Percentiles rank a stretch among this genome's conserved stretches.
Conservation (phyloP, 1,284 basidiomycete genomes). For the Farysia itapuensis region DNA sequence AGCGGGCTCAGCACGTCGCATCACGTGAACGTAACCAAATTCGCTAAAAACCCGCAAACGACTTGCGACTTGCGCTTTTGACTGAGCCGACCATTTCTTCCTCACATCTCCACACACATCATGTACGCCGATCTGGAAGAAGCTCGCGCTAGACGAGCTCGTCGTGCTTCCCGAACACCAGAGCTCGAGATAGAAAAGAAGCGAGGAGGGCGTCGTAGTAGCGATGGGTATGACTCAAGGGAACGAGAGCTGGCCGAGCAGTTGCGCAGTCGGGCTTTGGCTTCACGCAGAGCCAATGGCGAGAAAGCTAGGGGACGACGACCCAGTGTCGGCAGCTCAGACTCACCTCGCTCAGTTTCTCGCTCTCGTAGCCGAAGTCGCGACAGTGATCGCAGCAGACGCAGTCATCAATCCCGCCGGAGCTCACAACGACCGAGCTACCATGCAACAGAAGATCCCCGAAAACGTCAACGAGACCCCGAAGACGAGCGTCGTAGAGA, state of each 20-base stretch:
- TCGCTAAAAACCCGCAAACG: too few relatives aligned
- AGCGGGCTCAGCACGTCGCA: too few relatives aligned
- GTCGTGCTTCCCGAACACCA: conserved; percentile 12
- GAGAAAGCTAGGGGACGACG: conserved; percentile 7
- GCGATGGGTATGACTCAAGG: conserved; percentile 17
- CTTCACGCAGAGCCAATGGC: conserved; percentile 18
- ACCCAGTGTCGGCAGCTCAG: neutral
- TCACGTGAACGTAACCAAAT: too few relatives aligned
- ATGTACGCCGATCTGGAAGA: conserved; percentile 57
- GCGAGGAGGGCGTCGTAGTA: conserved; percentile 2
- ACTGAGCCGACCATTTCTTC: too few relatives aligned
- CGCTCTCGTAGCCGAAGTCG: conserved; percentile 17
- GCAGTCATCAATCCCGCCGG: conserved; percentile 15
- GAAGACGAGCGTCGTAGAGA: conserved; percentile 18
- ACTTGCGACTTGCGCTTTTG: too few relatives aligned
- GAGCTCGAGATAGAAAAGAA: conserved; percentile 17
- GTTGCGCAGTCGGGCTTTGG: conserved; percentile 45
- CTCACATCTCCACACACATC: neutral
- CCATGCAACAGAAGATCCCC: conserved; percentile 2
- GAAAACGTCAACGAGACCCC: conserved; percentile 41
- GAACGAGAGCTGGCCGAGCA: conserved; percentile 55
- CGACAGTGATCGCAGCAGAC: conserved; percentile 14
- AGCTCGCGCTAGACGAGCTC: conserved; percentile 21
- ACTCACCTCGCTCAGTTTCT: conserved; percentile 14
- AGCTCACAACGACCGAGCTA: conserved; percentile 37